Evolutionary conservation across 345 rosid species (phyloP).

Genomic region (Eucalyptus dawsonii): DNA sequence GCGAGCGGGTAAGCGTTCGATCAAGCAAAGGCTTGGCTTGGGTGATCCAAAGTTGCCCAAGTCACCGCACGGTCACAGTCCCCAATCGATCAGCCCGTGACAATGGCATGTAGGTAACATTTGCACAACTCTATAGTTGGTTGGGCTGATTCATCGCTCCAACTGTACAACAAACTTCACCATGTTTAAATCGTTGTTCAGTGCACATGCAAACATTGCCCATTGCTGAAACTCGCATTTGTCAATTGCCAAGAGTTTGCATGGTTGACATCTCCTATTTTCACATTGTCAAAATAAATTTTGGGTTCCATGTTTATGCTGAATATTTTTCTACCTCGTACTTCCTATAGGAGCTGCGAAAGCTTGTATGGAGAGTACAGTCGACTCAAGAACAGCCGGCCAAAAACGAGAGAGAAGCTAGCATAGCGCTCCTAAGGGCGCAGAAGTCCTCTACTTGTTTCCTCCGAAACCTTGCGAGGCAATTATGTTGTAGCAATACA

Average conservation of each 20-base stretch:
- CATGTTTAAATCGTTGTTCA: no score
- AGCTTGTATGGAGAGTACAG: conserved; percentile 61
- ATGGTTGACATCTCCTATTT: background rate
- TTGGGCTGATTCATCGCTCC: no score
- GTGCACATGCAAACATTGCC: no score
- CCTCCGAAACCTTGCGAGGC: conserved; percentile 38
- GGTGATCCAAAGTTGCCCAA: no score
- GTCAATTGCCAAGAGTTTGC: background rate
- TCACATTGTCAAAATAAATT: background rate
- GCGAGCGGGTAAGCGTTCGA: no score
- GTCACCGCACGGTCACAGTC: no score
- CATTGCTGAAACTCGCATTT: no score
- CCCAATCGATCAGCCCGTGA: no score
- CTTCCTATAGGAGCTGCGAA: conserved; percentile 49
- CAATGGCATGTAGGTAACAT: no score
- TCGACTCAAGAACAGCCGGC: conserved; percentile 22
- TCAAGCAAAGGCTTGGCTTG: no score
- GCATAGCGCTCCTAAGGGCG: conserved; percentile 20
- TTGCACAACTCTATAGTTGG: no score
- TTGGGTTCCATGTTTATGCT: background rate
- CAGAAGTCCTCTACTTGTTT: conserved; percentile 41
- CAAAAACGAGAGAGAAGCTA: conserved; percentile 21
- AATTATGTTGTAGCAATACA: conserved; percentile 8
- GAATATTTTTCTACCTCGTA: background rate
- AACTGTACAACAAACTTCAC: no score